Evolutionary conservation across 495 filamentous ascomycete genomes (phyloP), one percentile per base, ranked within the genome.

Genomic region (Aspergillus hancockii): DNA sequence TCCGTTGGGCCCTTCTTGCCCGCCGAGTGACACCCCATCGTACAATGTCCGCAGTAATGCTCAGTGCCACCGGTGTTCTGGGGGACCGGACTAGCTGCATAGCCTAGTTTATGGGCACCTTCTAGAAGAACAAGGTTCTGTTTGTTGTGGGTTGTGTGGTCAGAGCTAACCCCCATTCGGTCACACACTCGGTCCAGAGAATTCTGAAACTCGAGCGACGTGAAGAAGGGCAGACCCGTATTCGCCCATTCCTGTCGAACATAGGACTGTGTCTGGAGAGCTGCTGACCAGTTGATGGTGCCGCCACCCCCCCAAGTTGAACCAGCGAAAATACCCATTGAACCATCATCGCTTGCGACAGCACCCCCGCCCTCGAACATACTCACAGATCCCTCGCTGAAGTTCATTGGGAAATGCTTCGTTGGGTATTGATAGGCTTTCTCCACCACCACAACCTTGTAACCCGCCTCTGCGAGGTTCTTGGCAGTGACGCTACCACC

Each of bases 241-340:
- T 86, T 77, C 0, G 90, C 87, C 93, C 93, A 97, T 71, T 97
- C 90, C 58, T 85, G 78, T 14, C 91, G 81, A 0, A 97, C 90
- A 61, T 80, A 93, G 16, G 79, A 86, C 71, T 93, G 93, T 0
- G 88, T 88, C 67, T 93, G 90, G 34, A 97, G 71, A 14, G 83
- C 82, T n/a, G 90, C 93, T 38, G 87, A 88, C 92, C 92, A 96
- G 66, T 96, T 96, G 57, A 97, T 71, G 1, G 89, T 90, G 0
- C 92, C 91, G 36, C 93, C 93, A 50, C 93, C 93, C 38, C 93
- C 93, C 83, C 88, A 97, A 22, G 82, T 86, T 19, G 83, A 82
- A 3, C 89, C 92, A 0, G 90, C 83, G n/a, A 90, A 63, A 1
- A 92, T 63, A 22, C 69, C 79, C 50, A 88, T 72, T 14, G 77